phyloP scores from a whole-genome alignment of 257 asterid species.

The Nicotiana tabacum region DNA sequence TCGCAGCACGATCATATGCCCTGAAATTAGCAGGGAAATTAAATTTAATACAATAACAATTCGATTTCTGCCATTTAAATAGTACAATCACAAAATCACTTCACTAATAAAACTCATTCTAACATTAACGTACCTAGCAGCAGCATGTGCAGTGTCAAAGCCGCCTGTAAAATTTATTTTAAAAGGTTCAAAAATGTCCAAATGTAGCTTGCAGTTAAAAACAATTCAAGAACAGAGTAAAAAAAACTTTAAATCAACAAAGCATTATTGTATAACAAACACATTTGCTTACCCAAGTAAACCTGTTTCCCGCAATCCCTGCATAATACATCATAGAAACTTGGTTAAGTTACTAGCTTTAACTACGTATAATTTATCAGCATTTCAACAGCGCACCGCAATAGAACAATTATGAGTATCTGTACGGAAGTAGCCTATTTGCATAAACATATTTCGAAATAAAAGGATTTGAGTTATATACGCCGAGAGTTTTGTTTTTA shows the following conservation, averaged over 20 bases:
- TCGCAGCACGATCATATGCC: slow-evolving; percentile 97
- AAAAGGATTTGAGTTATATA: no score
- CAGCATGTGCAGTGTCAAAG: slow-evolving; percentile 95
- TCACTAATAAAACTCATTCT: neutral
- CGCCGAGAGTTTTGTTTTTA: no score
- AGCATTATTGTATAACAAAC: neutral
- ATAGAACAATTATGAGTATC: neutral
- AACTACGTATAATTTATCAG: no score
- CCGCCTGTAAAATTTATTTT: slow-evolving; percentile 52
- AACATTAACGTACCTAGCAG: slow-evolving; percentile 65
- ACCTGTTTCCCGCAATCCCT: slow-evolving; percentile 99
- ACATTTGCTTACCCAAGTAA: slow-evolving; percentile 60
- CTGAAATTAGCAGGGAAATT: slow-evolving; percentile 30
- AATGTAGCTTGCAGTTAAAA: neutral
- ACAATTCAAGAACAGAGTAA: neutral
- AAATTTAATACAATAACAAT: neutral
- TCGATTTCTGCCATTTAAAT: neutral
- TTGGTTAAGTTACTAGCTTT: neutral
- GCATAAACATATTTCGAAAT: neutral
- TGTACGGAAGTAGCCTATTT: no score
- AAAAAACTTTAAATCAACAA: slow-evolving; percentile 3
- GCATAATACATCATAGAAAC: slow-evolving; percentile 21
- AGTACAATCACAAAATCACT: slow-evolving; percentile 4
- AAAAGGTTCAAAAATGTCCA: neutral
- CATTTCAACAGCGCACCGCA: no score